Percentiles rank a stretch among this genome's conserved stretches.
phyloP scores from a whole-genome alignment of 2,329 filamentous ascomycete species.

The Cercospora canescens region DNA sequence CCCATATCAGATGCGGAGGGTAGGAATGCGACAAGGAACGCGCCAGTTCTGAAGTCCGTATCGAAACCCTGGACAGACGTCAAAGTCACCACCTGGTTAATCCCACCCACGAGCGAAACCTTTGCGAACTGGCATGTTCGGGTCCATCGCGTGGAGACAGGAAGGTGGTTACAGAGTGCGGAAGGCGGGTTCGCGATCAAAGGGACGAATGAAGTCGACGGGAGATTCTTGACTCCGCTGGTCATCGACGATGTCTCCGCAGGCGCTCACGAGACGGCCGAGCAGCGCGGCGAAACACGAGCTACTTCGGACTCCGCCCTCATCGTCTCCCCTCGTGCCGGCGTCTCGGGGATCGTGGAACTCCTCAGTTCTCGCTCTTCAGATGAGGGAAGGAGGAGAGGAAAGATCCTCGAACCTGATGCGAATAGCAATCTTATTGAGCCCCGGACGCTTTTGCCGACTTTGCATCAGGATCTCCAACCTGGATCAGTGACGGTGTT shows the following conservation, averaged over 20 bases:
- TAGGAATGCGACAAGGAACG: constrained; percentile 35
- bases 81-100: constrained; percentile 62
- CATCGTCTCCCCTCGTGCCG: constrained; percentile 50
- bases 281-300: neutral
- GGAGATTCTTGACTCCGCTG: constrained; percentile 50
- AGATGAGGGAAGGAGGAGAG: constrained; percentile 43
- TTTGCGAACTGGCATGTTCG: constrained; percentile 71
- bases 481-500: constrained; percentile 65
- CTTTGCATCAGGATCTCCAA: constrained; percentile 62
- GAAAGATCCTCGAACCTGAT: constrained; percentile 71
- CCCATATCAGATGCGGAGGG: neutral
- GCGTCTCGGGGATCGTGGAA: constrained; percentile 54
- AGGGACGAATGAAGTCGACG: constrained; percentile 60
- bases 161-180: constrained; percentile 65
- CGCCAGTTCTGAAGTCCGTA: constrained; percentile 64
- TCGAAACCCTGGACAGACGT: constrained; percentile 74
- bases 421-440: constrained; percentile 78
- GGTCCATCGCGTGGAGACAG: constrained; percentile 61
- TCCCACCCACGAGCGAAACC: constrained; percentile 57
- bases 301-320: constrained; percentile 24
- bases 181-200: constrained; percentile 74
- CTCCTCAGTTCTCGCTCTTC: constrained; percentile 30
- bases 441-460: constrained; percentile 70
- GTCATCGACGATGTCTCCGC: neutral
- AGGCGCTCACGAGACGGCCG: too few relatives aligned